Evolutionary conservation across 139 green algal species (phyloP).

Genomic region (Coelastrella sp.): DNA sequence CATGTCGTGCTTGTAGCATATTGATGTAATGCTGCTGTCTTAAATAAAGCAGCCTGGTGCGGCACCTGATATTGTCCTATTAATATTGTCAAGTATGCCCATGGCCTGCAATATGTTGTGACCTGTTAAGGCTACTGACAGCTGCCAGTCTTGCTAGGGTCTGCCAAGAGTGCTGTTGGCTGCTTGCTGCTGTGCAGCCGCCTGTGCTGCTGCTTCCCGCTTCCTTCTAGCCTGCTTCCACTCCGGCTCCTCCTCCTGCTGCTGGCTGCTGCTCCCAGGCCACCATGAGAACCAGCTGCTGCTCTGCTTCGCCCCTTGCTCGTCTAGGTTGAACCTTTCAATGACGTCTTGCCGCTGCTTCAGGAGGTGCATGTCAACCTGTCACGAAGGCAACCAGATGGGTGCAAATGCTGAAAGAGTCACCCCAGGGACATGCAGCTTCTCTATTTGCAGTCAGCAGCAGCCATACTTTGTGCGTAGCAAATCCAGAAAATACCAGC

Average conservation of each 20-base stretch:
- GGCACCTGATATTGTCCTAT: too few relatives aligned
- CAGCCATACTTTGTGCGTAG: too few relatives aligned
- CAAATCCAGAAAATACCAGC: too few relatives aligned
- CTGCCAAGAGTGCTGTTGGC: neutral
- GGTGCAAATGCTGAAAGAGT: too few relatives aligned
- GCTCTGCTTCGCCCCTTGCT: neutral
- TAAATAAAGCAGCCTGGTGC: too few relatives aligned
- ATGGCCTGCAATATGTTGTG: too few relatives aligned
- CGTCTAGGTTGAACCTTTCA: neutral
- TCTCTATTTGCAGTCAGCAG: too few relatives aligned
- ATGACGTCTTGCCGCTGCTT: slow-evolving; percentile 26
- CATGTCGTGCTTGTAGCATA: too few relatives aligned
- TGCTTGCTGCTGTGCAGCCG: neutral
- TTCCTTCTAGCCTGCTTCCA: neutral
- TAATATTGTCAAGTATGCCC: too few relatives aligned
- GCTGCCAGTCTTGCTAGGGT: neutral
- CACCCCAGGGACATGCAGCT: too few relatives aligned
- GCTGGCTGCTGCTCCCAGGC: neutral
- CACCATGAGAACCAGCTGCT: neutral
- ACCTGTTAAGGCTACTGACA: neutral
- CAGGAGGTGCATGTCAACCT: slow-evolving; percentile 34
- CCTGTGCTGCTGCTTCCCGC: neutral
- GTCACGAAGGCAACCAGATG: neutral
- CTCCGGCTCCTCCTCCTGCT: neutral
- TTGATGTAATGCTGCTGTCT: too few relatives aligned